Conservation (phyloP, 2,329 filamentous ascomycete genomes). For the Trichophyton verrucosum region DNA sequence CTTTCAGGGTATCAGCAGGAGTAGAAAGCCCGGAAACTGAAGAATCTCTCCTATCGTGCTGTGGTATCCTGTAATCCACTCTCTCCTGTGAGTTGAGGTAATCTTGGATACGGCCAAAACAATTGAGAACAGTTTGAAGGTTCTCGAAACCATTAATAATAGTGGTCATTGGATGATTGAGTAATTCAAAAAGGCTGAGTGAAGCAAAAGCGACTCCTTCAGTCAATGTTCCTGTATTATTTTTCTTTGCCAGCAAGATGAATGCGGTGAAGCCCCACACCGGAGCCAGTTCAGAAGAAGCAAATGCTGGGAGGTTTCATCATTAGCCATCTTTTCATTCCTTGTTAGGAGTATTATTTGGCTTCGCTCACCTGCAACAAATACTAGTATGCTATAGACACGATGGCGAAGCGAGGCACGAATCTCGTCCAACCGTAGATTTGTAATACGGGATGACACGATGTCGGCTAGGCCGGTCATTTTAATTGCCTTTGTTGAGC, state of each 20-base stretch:
- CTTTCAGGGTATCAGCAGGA: background rate
- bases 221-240: background rate
- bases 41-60: background rate
- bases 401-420: slow-evolving; percentile 2
- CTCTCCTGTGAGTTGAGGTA: background rate
- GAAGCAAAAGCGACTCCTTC: slow-evolving; percentile 1
- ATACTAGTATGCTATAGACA: background rate
- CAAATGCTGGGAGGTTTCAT: background rate
- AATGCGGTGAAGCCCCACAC: background rate
- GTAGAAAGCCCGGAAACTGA: background rate
- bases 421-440: background rate
- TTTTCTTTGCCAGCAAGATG: background rate
- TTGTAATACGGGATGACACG: background rate
- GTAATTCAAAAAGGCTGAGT: background rate
- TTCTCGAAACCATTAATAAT: background rate
- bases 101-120: background rate
- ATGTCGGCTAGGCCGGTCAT: background rate
- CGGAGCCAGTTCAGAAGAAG: background rate
- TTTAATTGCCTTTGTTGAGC: background rate
- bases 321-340: background rate
- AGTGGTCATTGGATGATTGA: background rate
- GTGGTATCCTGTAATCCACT: background rate
- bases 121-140: background rate
- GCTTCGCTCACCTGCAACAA: background rate
- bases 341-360: background rate